phyloP scores from a whole-genome alignment of 495 filamentous ascomycete species.

The Talaromyces adpressus region DNA sequence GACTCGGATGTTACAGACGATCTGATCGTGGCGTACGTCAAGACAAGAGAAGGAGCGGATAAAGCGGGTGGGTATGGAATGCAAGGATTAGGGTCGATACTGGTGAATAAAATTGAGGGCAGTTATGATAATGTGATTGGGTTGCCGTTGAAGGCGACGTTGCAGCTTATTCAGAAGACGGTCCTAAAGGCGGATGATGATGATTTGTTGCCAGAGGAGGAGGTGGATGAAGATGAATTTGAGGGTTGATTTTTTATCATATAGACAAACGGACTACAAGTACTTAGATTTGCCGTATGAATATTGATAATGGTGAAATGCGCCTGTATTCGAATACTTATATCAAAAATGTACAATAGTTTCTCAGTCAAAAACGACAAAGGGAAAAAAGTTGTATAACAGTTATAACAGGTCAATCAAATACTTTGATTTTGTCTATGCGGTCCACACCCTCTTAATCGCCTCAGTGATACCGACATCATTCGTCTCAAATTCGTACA shows the following conservation, averaged over 20 bases:
- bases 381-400: slow-evolving; percentile 4
- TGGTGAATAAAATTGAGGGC: slow-evolving; percentile 85
- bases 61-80: slow-evolving; percentile 96
- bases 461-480: slow-evolving; percentile 91
- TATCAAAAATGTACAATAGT: slow-evolving; percentile 7
- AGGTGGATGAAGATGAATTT: slow-evolving; percentile 18
- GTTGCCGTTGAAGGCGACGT: slow-evolving; percentile 72
- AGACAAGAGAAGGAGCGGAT: slow-evolving; percentile 85
- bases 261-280: not conserved
- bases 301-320: not conserved
- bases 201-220: slow-evolving; percentile 27
- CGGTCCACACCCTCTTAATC: slow-evolving; percentile 78
- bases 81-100: slow-evolving; percentile 76
- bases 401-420: not conserved
- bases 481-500: slow-evolving; percentile 99
- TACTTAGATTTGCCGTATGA: not conserved
- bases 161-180: slow-evolving; percentile 81
- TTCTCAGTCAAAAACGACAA: slow-evolving; percentile 5
- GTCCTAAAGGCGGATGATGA: slow-evolving; percentile 51
- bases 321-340: not conserved
- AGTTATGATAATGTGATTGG: slow-evolving; percentile 93
- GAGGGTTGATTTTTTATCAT: slow-evolving; percentile 12
- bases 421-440: slow-evolving; percentile 28
- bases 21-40: slow-evolving; percentile 77
- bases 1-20: slow-evolving; percentile 69